Percentiles rank a stretch among this genome's conserved stretches.
Evolutionary conservation across 2,329 filamentous ascomycete species (phyloP).

Genomic region (Juglanconis oblonga): DNA sequence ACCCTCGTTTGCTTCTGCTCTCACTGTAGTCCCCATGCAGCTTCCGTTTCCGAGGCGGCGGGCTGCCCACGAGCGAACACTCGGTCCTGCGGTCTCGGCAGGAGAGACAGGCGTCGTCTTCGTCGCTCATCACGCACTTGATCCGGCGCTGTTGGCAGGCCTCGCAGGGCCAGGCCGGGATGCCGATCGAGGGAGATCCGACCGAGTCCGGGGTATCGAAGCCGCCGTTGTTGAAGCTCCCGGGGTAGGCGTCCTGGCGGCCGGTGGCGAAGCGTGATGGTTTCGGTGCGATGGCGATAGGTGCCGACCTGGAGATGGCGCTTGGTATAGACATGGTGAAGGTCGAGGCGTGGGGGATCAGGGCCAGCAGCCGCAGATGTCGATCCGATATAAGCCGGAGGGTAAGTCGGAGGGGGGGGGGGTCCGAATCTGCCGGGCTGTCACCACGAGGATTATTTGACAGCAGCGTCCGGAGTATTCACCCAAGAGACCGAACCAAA

Average conservation of each 20-base stretch:
- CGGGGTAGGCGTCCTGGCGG: constrained; percentile 47
- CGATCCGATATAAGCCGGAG: background rate
- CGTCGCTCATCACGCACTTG: constrained; percentile 72
- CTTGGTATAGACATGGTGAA: constrained; percentile 51
- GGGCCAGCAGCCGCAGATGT: background rate
- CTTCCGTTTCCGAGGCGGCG: constrained; percentile 77
- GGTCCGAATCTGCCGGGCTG: background rate
- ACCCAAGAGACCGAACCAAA: constrained; percentile 7
- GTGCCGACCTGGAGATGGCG: constrained; percentile 57
- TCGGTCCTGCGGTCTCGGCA: constrained; percentile 77
- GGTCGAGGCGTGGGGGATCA: constrained; percentile 18
- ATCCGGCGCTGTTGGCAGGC: constrained; percentile 71
- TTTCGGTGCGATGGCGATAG: constrained; percentile 65
- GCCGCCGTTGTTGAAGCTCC: constrained; percentile 44
- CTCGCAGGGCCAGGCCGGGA: constrained; percentile 60
- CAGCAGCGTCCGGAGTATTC: background rate
- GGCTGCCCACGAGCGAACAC: constrained; percentile 75
- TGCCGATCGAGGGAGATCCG: constrained; percentile 35
- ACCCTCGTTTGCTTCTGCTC: constrained; percentile 67
- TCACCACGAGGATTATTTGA: background rate
- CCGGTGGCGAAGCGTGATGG: constrained; percentile 44
- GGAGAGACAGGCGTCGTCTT: constrained; percentile 69
- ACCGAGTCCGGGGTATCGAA: constrained; percentile 50
- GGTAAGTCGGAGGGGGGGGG: background rate
- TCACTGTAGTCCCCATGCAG: constrained; percentile 64